A percentile compares a stretch with the other conserved stretches of the same genome.
Evolutionary conservation across 345 rosid species (phyloP).

Genomic region (Acer negundo): DNA sequence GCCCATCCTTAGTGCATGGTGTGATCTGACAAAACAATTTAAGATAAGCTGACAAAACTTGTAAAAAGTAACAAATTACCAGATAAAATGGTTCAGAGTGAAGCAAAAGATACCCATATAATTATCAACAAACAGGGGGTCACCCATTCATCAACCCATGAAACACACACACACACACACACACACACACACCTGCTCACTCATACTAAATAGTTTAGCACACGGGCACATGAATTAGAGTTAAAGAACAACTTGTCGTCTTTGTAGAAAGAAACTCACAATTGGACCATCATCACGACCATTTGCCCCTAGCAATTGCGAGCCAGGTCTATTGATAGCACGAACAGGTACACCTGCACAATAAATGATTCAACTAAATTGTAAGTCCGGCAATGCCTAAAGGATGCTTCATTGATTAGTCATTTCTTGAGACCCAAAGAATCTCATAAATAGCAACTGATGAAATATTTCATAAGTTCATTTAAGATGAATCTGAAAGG

Average conservation of each 20-base stretch:
- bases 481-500: background rate
- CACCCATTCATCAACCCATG: background rate
- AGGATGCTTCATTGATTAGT: background rate
- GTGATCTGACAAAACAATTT: slow-evolving; percentile 57
- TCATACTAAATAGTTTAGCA: background rate
- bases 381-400: background rate
- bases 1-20: slow-evolving; percentile 68
- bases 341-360: slow-evolving; percentile 65
- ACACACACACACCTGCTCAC: background rate
- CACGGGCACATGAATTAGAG: slow-evolving; percentile 11
- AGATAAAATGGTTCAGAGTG: slow-evolving; percentile 3
- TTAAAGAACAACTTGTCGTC: background rate
- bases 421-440: background rate
- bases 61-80: background rate
- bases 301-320: slow-evolving; percentile 84
- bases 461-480: background rate
- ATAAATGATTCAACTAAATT: background rate
- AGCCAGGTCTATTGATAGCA: slow-evolving; percentile 86
- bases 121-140: background rate
- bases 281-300: slow-evolving; percentile 99
- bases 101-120: background rate
- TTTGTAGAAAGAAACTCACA: slow-evolving; percentile 47
- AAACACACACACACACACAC: background rate
- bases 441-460: background rate
- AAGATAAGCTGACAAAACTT: slow-evolving; percentile 6